Base-by-base conservation (phyloP, 2,329 filamentous ascomycete genomes). In the Aureobasidium sp. region DNA sequence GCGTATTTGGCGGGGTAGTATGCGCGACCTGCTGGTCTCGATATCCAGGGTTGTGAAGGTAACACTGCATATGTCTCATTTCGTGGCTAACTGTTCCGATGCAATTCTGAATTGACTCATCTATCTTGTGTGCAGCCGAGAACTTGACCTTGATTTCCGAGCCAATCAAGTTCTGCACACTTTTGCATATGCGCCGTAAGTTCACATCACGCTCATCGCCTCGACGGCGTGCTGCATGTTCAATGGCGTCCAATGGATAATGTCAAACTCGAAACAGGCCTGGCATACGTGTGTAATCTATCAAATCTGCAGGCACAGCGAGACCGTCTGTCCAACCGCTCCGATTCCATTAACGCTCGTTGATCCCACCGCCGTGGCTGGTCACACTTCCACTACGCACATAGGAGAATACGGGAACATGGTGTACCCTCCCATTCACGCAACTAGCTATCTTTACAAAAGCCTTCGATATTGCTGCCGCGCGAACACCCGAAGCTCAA, bases 361-460 rank as follows among this genome's bases (percentile, higher is more conserved):
- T 43, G 26, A 50, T 60, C 46, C 55, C 57, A 36, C 34, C 27
- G 26, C 24, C 20, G 43, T 51, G 57, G 57, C 57, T 51, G 46
- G 57, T 60, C 57, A 60, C 57, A 60, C 57, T 51, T 24, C 9
- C 7, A 17, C 34, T 47, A 43, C 34, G 46, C 57, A 60, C 57
- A 60, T 34, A 51, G 46, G 17, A 46, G 29, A 29, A 51, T 59
- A 59, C 57, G 57, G 36, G 32, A 53, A 32, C 32, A 26, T 24
- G 26, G 36, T 51, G 57, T 51, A 46, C 57, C 56, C 46, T 39
- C 43, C 34, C 36, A 41, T 60, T 41, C 24, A 41, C 46, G 36
- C 44, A 60, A 32, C 15, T 32, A 44, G 55, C 36, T 60, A 60
- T 56, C 50, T 62, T 32, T 62, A 62, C 60, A 62, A 62, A 62